Evolutionary conservation across 2,329 filamentous ascomycete species (phyloP).

Genomic region (Pseudogymnoascus sp.): DNA sequence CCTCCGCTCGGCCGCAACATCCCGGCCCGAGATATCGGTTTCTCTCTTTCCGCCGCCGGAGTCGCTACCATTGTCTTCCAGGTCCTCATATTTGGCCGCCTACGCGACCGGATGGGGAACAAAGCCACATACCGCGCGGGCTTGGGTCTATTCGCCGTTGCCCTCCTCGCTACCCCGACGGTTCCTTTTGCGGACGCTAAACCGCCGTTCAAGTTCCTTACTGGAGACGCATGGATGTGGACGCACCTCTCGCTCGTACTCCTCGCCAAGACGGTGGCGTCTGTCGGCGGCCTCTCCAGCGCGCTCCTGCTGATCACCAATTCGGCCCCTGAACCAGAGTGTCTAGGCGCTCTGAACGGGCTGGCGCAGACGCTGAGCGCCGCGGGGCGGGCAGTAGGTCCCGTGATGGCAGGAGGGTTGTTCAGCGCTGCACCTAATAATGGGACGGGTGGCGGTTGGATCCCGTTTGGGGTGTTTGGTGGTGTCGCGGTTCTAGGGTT

Average conservation of each 20-base stretch:
- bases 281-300: conserved; percentile 82
- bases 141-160: conserved; percentile 69
- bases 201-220: conserved; percentile 49
- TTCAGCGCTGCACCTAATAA: conserved; percentile 75
- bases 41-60: conserved; percentile 78
- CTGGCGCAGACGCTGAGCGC: conserved; percentile 90
- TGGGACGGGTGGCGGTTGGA: conserved; percentile 76
- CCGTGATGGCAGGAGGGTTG: conserved; percentile 77
- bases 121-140: conserved; percentile 74
- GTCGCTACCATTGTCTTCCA: conserved; percentile 85
- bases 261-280: conserved; percentile 81
- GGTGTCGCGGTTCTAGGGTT: conserved; percentile 76
- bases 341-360: conserved; percentile 84
- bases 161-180: conserved; percentile 83
- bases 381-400: conserved; percentile 78
- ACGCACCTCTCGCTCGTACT: conserved; percentile 72
- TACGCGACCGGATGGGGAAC: conserved; percentile 77
- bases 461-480: conserved; percentile 60
- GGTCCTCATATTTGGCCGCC: conserved; percentile 69
- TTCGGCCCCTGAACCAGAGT: conserved; percentile 75
- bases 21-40: conserved; percentile 70
- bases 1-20: conserved; percentile 71
- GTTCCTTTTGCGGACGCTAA: conserved; percentile 66
- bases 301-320: conserved; percentile 90
- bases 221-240: conserved; percentile 65